Evolutionary conservation across 2,329 filamentous ascomycete species (phyloP), one percentile per base, ranked within the genome.

Genomic region (Cytospora piceicola): DNA sequence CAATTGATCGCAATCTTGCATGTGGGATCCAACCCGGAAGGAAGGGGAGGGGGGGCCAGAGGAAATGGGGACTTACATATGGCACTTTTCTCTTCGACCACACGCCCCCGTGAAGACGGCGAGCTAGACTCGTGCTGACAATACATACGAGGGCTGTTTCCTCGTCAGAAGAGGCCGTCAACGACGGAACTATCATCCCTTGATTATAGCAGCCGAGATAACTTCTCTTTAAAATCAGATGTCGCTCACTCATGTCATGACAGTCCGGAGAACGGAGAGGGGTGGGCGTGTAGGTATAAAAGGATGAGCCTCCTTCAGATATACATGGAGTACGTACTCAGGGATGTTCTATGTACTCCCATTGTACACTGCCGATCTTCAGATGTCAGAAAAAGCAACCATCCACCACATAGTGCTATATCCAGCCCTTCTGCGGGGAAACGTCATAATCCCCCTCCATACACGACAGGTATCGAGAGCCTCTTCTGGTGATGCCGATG

Each of bases 1-100:
- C 60, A 53, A 64, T 52, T 54, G 63, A 67, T 67, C 66, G 66
- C 60, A 58, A 65, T 67, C 63, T 65, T 65, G 66, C 66, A 67
- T 59, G 49, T 65, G 39, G 58, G 24, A 59, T 65, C 59, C 59
- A 39, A 65, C 58, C 32, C 58, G 54, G 22, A 34, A 12, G 9
- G 58, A 8, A 6, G 30, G 22, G 42, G 53, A 46, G 34, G 63
- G 58, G 29, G n/a, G n/a, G n/a, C n/a, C n/a, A n/a, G n/a, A n/a
- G n/a, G n/a, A n/a, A n/a, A 65, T 15, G 39, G 20, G 39, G 6
- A 42, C 39, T 5, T 42, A 29, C 46, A 51, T 24, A 12, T 14
- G 20, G 51, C 29, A 53, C 51, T 20, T 58, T 59, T 29, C 27
- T 3, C 3, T 29, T 29, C 27, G 27, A 29, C 27, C n/a, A 24